Evolutionary conservation across 805 yeast species (phyloP), one percentile per base, ranked within the genome.

Genomic region (Suhomyces pyralidae): DNA sequence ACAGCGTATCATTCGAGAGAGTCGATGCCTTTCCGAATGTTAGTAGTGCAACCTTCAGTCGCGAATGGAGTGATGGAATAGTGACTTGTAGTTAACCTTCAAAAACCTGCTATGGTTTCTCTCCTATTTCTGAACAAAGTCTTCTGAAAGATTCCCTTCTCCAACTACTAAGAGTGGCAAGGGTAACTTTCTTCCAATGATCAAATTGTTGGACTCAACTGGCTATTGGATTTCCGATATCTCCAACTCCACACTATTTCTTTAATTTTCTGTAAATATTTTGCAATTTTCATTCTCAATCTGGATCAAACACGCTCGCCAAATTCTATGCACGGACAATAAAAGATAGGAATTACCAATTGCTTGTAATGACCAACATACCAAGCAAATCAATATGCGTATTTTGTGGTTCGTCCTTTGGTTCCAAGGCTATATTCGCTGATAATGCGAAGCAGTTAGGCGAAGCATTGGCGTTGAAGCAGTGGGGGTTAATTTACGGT

Each of bases 351-450:
- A 32, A 1, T 1, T 12, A 40, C 24, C 43, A 19, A 55, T 28
- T 25, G 10, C 25, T 40, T 40, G 22, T 22, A 28, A 66, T 66
- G 68, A 64, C 69, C n/a, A 51, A 61, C 36, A 55, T 55, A 34
- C 63, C 73, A 22, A 50, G 47, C n/a, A 79, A 77, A 58, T 76
- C 79, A 17, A 78, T 90, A 9, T 90, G 96, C 69, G 96, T 90
- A 24, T 90, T 88, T 64, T 90, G 97, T 67, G 96, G 97, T 32
- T 88, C 96, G 3, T 81, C 91, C 4, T 80, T 81, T 55, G 97
- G 97, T 14, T 79, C 66, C 43, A 77, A 79, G 49, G 71, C 77
- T 6, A 59, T 60, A 3, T 87, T 69, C 62, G 71, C 84, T 12
- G 72, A 71, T 2, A 73, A 73, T 30, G 92, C 96, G 1, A 58